Evolutionary conservation across 768 basidiomycete genomes (phyloP).

Genomic region (Pholiota molesta): DNA sequence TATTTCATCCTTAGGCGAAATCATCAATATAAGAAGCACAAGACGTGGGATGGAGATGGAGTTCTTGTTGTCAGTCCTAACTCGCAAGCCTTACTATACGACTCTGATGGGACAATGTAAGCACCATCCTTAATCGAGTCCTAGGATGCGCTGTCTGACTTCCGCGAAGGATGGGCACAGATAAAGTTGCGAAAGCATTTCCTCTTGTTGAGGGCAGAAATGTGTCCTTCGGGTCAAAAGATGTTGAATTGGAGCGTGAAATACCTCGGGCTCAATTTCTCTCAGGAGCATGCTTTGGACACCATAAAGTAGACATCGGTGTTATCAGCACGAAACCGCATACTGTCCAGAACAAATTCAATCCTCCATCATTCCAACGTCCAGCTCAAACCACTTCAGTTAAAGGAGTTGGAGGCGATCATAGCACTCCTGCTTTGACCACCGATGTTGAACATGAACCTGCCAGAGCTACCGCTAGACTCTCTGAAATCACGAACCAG

Average conservation of each 20-base stretch:
- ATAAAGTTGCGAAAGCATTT: constrained; percentile 41
- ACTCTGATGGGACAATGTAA: constrained; percentile 68
- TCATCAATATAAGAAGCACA: constrained; percentile 80
- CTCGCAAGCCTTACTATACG: constrained; percentile 53
- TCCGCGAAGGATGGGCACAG: constrained; percentile 48
- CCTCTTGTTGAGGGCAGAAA: constrained; percentile 42
- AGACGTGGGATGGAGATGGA: constrained; percentile 88
- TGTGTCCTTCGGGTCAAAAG: constrained; percentile 51
- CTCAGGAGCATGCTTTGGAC: constrained; percentile 66
- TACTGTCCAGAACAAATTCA: constrained; percentile 26
- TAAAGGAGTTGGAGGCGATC: too few species aligned
- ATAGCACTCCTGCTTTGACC: background rate
- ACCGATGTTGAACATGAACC: background rate
- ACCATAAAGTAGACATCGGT: constrained; percentile 1
- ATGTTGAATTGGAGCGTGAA: constrained; percentile 64
- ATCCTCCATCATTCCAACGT: constrained; percentile 20
- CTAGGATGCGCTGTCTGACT: background rate
- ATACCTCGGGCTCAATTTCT: constrained; percentile 59
- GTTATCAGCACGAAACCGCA: background rate
- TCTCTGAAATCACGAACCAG: constrained; percentile 17
- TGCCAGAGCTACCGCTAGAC: background rate
- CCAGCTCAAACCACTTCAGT: background rate
- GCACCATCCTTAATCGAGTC: constrained; percentile 21
- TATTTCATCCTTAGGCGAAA: constrained; percentile 48
- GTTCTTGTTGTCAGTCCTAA: constrained; percentile 55